Evolutionary conservation across 2,329 filamentous ascomycete genomes (phyloP).

Genomic region (Colletotrichum tamarilloi): DNA sequence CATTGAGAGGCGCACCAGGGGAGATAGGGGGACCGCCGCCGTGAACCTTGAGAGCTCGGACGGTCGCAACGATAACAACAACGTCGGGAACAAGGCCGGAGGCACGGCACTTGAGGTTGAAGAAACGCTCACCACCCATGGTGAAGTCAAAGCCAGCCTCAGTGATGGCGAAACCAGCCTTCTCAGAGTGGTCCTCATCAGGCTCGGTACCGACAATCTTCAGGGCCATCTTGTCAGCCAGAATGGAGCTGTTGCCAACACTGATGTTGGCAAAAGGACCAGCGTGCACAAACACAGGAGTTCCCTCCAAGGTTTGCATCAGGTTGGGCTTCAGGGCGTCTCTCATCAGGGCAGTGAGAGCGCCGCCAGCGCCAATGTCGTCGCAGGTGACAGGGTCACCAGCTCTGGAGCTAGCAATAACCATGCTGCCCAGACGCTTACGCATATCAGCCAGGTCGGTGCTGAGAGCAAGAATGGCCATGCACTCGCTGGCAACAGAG

Average conservation of each 20-base stretch:
- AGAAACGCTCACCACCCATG: constrained; percentile 99
- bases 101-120: constrained; percentile 99
- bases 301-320: constrained; percentile 98
- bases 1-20: constrained; percentile 84
- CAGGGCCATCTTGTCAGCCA: constrained; percentile 94
- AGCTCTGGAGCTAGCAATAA: constrained; percentile 85
- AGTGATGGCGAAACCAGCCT: constrained; percentile 93
- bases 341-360: constrained; percentile 93
- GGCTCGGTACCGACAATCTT: constrained; percentile 96
- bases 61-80: constrained; percentile 94
- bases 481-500: constrained; percentile 96
- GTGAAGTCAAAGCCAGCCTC: constrained; percentile 99
- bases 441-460: constrained; percentile 90
- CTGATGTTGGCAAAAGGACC: constrained; percentile 98
- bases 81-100: constrained; percentile 93
- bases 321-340: constrained; percentile 99
- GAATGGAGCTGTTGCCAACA: constrained; percentile 94
- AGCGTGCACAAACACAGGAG: constrained; percentile 96
- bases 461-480: constrained; percentile 96
- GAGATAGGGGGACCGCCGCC: constrained; percentile 95
- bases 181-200: constrained; percentile 84
- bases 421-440: constrained; percentile 94
- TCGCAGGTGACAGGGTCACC: constrained; percentile 97
- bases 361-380: constrained; percentile 92
- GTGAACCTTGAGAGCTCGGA: constrained; percentile 96